phyloP scores from a whole-genome alignment of 2,329 filamentous ascomycete species.

The Exophiala xenobiotica region DNA sequence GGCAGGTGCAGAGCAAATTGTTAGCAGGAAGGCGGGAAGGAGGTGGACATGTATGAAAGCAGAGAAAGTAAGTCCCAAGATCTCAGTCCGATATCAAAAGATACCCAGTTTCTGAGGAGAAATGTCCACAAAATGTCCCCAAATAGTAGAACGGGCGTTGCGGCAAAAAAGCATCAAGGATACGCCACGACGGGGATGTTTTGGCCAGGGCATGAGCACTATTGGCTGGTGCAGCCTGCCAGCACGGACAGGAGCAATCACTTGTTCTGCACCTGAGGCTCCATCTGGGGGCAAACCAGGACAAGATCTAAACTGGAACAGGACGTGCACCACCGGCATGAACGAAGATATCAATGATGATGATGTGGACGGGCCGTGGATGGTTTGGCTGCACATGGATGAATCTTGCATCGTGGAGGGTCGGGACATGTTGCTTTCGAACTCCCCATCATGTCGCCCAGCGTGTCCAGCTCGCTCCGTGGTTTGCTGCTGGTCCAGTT shows the following conservation, averaged over 20 bases:
- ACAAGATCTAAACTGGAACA: background rate
- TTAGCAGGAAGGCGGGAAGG: background rate
- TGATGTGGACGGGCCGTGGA: background rate
- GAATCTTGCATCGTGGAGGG: background rate
- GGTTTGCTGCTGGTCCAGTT: too few species aligned
- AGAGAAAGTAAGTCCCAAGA: conserved; percentile 4
- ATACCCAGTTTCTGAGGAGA: background rate
- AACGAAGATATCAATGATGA: background rate
- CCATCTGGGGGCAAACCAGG: background rate
- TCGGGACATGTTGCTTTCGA: too few species aligned
- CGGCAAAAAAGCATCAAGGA: background rate
- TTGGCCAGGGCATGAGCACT: conserved; percentile 3
- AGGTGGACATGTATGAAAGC: background rate
- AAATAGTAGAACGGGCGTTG: background rate
- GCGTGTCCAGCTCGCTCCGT: too few species aligned
- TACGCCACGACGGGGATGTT: background rate
- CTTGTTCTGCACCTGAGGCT: background rate
- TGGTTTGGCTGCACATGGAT: background rate
- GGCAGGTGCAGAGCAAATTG: conserved; percentile 1
- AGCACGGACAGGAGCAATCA: background rate
- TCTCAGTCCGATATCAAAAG: too few species aligned
- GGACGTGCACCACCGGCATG: background rate
- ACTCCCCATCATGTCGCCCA: too few species aligned
- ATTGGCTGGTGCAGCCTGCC: background rate
- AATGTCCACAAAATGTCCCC: background rate